phyloP scores from a whole-genome alignment of 495 filamentous ascomycete species.

The Aspergillus taichungensis region DNA sequence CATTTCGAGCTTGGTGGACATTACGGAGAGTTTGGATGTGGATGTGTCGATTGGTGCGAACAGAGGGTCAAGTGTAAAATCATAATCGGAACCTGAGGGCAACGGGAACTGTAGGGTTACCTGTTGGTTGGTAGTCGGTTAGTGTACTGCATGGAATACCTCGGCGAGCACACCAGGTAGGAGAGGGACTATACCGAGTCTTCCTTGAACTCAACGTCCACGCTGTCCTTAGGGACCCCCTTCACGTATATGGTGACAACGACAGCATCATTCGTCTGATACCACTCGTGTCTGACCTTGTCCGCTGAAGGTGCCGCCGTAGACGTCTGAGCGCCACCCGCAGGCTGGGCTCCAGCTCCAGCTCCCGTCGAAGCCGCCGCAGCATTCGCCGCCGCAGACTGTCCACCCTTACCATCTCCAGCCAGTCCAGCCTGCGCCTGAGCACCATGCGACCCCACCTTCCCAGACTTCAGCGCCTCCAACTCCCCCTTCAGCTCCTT shows the following conservation, averaged over 20 bases:
- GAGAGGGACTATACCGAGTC: conserved; percentile 33
- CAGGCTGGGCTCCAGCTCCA: neutral
- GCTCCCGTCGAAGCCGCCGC: conserved; percentile 1
- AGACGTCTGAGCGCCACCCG: too few relatives aligned
- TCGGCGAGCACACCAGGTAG: neutral
- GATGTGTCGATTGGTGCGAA: conserved; percentile 54
- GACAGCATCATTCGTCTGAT: conserved; percentile 58
- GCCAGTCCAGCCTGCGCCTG: neutral
- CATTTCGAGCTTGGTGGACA: conserved; percentile 80
- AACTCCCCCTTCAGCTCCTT: conserved; percentile 27
- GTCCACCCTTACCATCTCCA: neutral
- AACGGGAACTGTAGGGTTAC: conserved; percentile 61
- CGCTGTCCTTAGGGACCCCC: conserved; percentile 56
- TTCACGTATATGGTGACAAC: conserved; percentile 65
- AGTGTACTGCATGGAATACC: conserved; percentile 5
- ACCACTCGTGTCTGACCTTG: conserved; percentile 75
- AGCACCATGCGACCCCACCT: conserved; percentile 1
- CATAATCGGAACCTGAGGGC: conserved; percentile 47
- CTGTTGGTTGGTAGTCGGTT: conserved; percentile 23
- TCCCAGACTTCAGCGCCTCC: conserved; percentile 20
- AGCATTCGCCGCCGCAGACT: conserved; percentile 11
- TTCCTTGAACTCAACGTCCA: conserved; percentile 47
- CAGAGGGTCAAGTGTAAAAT: conserved; percentile 64
- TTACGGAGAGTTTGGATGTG: conserved; percentile 52
- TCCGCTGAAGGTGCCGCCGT: conserved; percentile 10